Conservation (phyloP, 192 early-diverging fungal genomes). For the Umbelopsis sp. region DNA sequence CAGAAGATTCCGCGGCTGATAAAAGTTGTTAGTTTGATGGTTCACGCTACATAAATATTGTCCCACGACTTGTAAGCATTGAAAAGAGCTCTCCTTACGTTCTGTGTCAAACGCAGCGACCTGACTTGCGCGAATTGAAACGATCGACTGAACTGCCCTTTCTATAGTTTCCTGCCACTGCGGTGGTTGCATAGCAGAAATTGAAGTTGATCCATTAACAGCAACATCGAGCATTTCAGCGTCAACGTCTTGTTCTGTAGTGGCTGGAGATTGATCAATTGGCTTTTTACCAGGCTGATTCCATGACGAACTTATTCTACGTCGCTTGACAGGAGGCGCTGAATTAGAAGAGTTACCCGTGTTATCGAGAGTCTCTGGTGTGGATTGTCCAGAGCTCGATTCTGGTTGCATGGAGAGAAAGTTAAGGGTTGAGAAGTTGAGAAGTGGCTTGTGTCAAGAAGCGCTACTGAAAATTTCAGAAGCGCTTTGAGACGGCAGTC, state of each 20-base stretch:
- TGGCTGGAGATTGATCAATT: background rate
- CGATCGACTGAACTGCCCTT: conserved; percentile 67
- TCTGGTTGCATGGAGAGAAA: conserved; percentile 7
- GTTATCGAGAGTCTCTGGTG: conserved; percentile 8
- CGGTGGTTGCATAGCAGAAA: conserved; percentile 42
- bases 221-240: background rate
- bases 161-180: conserved; percentile 76
- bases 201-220: background rate
- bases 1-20: conserved; percentile 65
- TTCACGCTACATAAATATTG: background rate
- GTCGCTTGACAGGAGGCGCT: conserved; percentile 5
- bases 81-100: conserved; percentile 33
- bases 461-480: background rate
- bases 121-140: conserved; percentile 76
- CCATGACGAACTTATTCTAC: conserved; percentile 3
- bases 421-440: background rate
- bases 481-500: background rate
- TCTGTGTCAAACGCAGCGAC: conserved; percentile 81
- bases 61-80: background rate
- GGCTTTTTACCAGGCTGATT: conserved; percentile 7
- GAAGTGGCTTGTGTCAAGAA: conserved; percentile 8
- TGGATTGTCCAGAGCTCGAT: conserved; percentile 17
- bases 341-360: background rate
- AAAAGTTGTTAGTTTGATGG: background rate
- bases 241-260: background rate